Base-by-base conservation (phyloP, 441 rosid species). In the Pelargonium citronellum region DNA sequence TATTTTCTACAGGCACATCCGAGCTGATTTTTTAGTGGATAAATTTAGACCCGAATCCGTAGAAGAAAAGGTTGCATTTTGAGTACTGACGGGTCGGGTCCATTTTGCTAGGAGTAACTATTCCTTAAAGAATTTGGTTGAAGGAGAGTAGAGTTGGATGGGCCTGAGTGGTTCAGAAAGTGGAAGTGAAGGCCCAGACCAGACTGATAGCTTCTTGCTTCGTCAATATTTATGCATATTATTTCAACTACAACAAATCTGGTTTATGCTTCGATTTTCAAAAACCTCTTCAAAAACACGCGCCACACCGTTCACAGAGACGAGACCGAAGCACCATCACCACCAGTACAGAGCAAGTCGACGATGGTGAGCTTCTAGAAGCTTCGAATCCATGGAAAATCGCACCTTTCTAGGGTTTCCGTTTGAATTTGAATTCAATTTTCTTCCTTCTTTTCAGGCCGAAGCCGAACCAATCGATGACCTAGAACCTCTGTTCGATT, bases 401-500 rank as follows among this genome's bases (percentile, higher is more conserved):
- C 30, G 30, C 30, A 27, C 30, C 30, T 27, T 16, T 79, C 78
- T 76, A 79, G 74, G 74, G 74, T 67, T 58, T 67, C 44, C 39
- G 15, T 16, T 60, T 55, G 61, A 11, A 20, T 47, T 13, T 46
- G 19, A 65, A 67, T 71, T 51, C 17, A 66, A 47, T 12, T 30
- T 65, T 41, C 43, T 49, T 72, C 71, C 46, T 63, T 13, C 30
- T 69, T 75, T 76, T 74, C 75, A 91, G 97, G 86, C 73, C 13
- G 90, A 89, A 58, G 75, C 74, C 17, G 62, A 57, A 16, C 9
- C 62, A 27, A 64, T 72, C 16, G 97, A 91, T 24, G 97, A 94
- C 64, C 78, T 94, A 39, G 97, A 91, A 61, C 89, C 96, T 34
- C 80, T 94, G 75, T 94, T 94, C 77, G 92, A 91, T 77, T 94